phyloP scores from a whole-genome alignment of 345 rosid species.

The Dimocarpus longan region DNA sequence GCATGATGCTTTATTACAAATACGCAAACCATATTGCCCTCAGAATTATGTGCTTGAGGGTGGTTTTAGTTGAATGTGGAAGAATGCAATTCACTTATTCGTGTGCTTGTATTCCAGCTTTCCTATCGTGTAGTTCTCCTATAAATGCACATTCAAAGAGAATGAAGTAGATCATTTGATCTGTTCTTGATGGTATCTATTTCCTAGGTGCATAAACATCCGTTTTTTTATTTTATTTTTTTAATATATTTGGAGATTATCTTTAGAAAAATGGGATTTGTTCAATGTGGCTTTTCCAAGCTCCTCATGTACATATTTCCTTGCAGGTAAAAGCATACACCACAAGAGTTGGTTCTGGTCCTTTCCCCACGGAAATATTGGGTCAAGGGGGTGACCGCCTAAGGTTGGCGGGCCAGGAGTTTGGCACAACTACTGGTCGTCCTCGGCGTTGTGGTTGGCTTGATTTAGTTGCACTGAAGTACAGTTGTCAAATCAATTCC shows the following conservation, averaged over 20 bases:
- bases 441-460: constrained; percentile 99
- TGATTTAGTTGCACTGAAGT: constrained; percentile 87
- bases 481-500: constrained; percentile 86
- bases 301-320: not conserved
- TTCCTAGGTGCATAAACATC: not conserved
- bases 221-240: no score
- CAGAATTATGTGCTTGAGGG: not conserved
- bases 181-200: not conserved
- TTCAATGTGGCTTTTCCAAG: not conserved
- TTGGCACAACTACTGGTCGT: constrained; percentile 97
- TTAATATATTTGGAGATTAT: not conserved
- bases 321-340: constrained; percentile 95
- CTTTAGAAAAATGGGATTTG: not conserved
- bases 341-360: constrained; percentile 98
- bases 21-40: not conserved
- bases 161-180: not conserved
- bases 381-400: constrained; percentile 90
- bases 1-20: not conserved
- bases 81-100: not conserved
- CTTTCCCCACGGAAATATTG: constrained; percentile 93
- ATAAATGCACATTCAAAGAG: not conserved
- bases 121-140: not conserved
- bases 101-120: not conserved
- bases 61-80: not conserved
- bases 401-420: constrained; percentile 88